Base-by-base conservation (phyloP, 1,284 basidiomycete species). In the Ganoderma resinaceum region DNA sequence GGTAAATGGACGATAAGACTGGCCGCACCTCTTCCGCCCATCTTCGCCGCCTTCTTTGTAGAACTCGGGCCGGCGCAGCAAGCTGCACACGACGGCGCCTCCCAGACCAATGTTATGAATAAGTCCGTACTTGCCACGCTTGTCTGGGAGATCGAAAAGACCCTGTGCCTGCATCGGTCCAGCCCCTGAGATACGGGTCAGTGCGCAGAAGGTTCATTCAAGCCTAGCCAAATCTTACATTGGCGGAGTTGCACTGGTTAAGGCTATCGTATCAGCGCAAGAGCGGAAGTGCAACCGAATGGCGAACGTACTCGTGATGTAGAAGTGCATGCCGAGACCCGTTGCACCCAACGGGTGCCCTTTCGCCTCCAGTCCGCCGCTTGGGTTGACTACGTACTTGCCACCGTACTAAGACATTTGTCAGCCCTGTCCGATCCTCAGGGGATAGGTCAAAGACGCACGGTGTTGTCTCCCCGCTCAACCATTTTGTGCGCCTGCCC, bases 281-380 rank as follows among this genome's bases (percentile, higher is more conserved):
- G 42, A 38, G 29, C 62, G 29, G 53, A 55, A 26, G 35, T 49
- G 2, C n/a, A 75, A 73, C 11, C 53, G 9, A 42, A 16, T 40
- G 23, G 55, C 12, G 20, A 8, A 84, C 89, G 73, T 78, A 90
- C 91, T 92, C 72, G 90, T 87, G 71, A 96, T 92, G 78, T 95
- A 96, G 79, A 94, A 95, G 77, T 94, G 91, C 93, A 95, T 95
- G 42, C 92, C 94, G 20, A 96, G 80, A 1, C 95, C 95, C 8
- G 93, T 95, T 1, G 94, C 95, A 53, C 95, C 94, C 26, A 95
- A 84, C 2, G 94, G 94, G 77, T 94, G 92, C 1, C 95, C 95
- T 78, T 95, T 96, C 40, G 93, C 92, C 78, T 96, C 94, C 38
- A 96, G 85, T 0, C 95, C 95, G 42, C 95, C 95, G 65, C 91